Evolutionary conservation across 2,329 filamentous ascomycete genomes (phyloP).

Genomic region (Pseudodiploospora longispora): DNA sequence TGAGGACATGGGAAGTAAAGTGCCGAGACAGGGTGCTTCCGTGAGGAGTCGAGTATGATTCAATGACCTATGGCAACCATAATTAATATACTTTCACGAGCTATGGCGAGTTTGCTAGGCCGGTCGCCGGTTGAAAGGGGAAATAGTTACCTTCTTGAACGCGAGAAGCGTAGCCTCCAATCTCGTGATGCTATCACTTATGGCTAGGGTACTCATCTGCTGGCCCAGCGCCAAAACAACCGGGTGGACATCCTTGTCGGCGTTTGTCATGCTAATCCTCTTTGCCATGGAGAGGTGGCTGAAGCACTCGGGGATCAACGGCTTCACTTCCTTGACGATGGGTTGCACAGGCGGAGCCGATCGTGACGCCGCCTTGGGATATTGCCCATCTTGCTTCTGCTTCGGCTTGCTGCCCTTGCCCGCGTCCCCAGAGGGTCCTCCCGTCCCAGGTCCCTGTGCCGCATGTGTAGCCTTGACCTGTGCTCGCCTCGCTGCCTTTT

Average conservation of each 20-base stretch:
- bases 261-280: slow-evolving; percentile 43
- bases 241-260: slow-evolving; percentile 77
- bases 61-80: slow-evolving; percentile 58
- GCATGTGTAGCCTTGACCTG: slow-evolving; percentile 53
- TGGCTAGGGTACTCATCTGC: slow-evolving; percentile 80
- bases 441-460: slow-evolving; percentile 30
- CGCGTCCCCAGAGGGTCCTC: slow-evolving; percentile 29
- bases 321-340: slow-evolving; percentile 43
- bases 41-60: slow-evolving; percentile 82
- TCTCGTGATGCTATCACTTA: slow-evolving; percentile 83
- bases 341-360: slow-evolving; percentile 22
- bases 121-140: not conserved
- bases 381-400: slow-evolving; percentile 36
- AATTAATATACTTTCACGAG: not conserved
- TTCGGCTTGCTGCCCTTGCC: slow-evolving; percentile 40
- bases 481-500: slow-evolving; percentile 80
- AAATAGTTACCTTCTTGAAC: slow-evolving; percentile 64
- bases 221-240: slow-evolving; percentile 77
- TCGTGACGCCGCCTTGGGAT: slow-evolving; percentile 26
- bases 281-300: slow-evolving; percentile 69
- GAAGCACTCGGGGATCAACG: slow-evolving; percentile 63
- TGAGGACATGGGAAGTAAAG: slow-evolving; percentile 82
- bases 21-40: slow-evolving; percentile 82
- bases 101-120: too few species aligned
- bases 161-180: slow-evolving; percentile 81